Base-by-base conservation (phyloP, 2,329 filamentous ascomycete genomes). In the Bipolaris oryzae region DNA sequence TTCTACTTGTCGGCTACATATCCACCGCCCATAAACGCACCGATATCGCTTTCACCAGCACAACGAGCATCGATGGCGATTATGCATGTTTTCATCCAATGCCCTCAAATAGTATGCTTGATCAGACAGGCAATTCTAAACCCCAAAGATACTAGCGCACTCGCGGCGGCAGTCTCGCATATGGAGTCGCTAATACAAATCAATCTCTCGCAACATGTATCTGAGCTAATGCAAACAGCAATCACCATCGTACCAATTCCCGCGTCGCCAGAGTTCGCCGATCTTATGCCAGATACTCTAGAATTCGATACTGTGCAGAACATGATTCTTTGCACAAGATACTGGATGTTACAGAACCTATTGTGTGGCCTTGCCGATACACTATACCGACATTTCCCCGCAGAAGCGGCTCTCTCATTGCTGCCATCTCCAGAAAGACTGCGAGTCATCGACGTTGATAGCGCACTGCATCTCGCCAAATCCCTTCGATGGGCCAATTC, bases 61-160 rank as follows among this genome's bases (percentile, higher is more conserved):
- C 65, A 70, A 31, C 56, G 63, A 47, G 63, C 64, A 9, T 69
- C 68, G 1, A 57, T 67, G 37, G 56, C 65, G 3, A 66, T 70
- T n/a, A 73, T 73, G 70, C 70, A 73, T 48, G 55, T 65, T 3
- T 65, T 66, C 47, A 63, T 73, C 7, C 70, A 72, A 49, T 61
- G 69, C 21, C 69, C 70, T n/a, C 62, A 66, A 7, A 57, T 70
- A 6, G 62, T 67, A 9, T 62, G 59, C 18, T 50, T 71, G 25
- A 55, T 68, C 11, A 58, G 68, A 13, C 44, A 67, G 37, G 65
- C 66, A 2, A 57, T 64, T 15, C 42, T 51, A 15, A 55, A 69
- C n/a, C 64, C 64, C 16, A 53, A 65, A 9, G 60, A 70, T 35
- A 57, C 61, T 5, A 50, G 25, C 7, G 51, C 55, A 25, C 59